phyloP scores from a whole-genome alignment of 352 stramenopile species.

The Globisporangium camurandrum region DNA sequence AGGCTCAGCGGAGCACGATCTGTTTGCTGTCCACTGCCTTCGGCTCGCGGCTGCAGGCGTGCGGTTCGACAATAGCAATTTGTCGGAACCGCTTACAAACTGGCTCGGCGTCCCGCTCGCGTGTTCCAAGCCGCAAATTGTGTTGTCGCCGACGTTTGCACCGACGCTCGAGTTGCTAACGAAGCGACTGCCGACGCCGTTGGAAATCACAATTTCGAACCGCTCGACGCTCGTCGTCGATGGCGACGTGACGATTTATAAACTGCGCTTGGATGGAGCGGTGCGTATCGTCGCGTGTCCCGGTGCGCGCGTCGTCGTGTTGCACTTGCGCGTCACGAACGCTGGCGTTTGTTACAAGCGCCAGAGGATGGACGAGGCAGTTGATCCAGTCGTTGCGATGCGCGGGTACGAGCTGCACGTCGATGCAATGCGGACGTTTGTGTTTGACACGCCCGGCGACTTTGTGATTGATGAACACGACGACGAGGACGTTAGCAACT shows the following conservation, averaged over 20 bases:
- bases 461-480: conserved; percentile 33
- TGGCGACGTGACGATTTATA: conserved; percentile 35
- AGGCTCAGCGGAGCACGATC: conserved; percentile 54
- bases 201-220: conserved; percentile 23
- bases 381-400: conserved; percentile 39
- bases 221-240: conserved; percentile 53
- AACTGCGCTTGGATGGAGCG: conserved; percentile 39
- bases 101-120: conserved; percentile 51
- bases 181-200: conserved; percentile 23
- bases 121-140: conserved; percentile 33
- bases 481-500: background rate
- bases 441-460: conserved; percentile 32
- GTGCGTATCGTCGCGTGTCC: conserved; percentile 33
- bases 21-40: conserved; percentile 38
- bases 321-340: conserved; percentile 34
- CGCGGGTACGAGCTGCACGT: conserved; percentile 45
- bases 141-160: conserved; percentile 32
- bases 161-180: conserved; percentile 21
- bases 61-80: conserved; percentile 1
- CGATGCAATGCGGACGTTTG: conserved; percentile 28
- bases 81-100: background rate
- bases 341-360: conserved; percentile 36
- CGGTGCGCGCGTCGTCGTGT: conserved; percentile 37
- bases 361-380: conserved; percentile 6
- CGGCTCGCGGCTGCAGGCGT: conserved; percentile 29